These are phyloP conservation scores for Aspergillus latus DNA, from an alignment of 2,329 filamentous ascomycete genomes.

Conservation along the genomic window DNA sequence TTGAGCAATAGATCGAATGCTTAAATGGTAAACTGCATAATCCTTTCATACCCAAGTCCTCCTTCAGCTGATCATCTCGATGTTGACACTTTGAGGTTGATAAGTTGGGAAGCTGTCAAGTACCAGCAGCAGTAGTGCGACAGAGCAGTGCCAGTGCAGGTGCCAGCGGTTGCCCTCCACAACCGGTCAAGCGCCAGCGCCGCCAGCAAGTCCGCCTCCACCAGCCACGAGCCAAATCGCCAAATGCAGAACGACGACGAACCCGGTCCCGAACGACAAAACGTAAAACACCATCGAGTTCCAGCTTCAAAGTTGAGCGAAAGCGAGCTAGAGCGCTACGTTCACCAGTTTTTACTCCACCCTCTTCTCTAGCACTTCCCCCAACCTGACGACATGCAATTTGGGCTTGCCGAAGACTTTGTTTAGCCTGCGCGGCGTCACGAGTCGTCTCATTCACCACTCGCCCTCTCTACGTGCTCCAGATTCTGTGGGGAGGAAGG, in stretches of 20 bases:
- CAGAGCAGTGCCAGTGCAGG: not conserved
- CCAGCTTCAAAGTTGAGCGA: not conserved
- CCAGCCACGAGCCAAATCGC: conserved; percentile 22
- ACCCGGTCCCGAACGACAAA: conserved; percentile 18
- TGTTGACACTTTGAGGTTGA: not conserved
- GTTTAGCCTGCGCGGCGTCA: conserved; percentile 25
- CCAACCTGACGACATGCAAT: conserved; percentile 23
- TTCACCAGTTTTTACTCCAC: conserved; percentile 4
- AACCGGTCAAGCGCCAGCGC: conserved; percentile 26
- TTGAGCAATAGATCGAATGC: not conserved
- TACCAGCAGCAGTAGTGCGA: not conserved
- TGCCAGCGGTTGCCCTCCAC: conserved; percentile 33
- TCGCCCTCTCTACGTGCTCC: conserved; percentile 14
- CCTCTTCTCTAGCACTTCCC: conserved; percentile 10
- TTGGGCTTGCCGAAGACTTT: conserved; percentile 21
- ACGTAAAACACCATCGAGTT: conserved; percentile 19
- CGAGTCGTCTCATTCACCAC: conserved; percentile 24
- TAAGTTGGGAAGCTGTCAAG: not conserved
- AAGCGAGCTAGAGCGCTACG: not conserved
- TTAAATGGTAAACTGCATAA: not conserved
- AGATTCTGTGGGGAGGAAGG: conserved; percentile 5
- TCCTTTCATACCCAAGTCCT: not conserved
- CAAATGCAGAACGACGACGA: not conserved
- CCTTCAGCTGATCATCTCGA: not conserved
- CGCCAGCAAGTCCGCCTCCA: conserved; percentile 16